These are phyloP conservation scores for Pneumocystis carinii DNA, from an alignment of 1,139 yeast genomes.

Conservation along the genomic window DNA sequence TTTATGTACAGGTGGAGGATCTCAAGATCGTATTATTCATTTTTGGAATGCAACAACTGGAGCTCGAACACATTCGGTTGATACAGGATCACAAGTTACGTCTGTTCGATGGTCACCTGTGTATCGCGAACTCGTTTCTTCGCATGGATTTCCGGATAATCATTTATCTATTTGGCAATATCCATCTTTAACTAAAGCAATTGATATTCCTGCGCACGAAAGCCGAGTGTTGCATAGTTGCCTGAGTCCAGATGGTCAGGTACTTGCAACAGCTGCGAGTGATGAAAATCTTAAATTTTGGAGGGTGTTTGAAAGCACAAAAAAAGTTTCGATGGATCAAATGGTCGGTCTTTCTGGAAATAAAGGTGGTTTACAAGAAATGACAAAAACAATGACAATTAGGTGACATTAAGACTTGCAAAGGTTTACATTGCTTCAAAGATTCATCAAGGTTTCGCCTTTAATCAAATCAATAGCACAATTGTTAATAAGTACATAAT, in stretches of 20 bases:
- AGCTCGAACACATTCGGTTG: conserved; percentile 67
- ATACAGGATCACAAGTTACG: conserved; percentile 87
- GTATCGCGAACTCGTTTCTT: conserved; percentile 75
- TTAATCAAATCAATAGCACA: too few relatives aligned
- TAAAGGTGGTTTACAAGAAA: neutral
- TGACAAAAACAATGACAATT: conserved; percentile 1
- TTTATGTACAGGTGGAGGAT: conserved; percentile 93
- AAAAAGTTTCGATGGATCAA: conserved; percentile 16
- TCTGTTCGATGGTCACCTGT: conserved; percentile 80
- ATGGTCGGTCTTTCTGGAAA: conserved; percentile 6
- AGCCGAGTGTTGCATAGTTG: conserved; percentile 73
- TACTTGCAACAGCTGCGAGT: conserved; percentile 88
- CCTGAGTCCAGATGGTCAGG: conserved; percentile 76
- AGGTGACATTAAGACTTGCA: neutral
- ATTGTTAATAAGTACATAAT: too few relatives aligned
- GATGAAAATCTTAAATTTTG: conserved; percentile 95
- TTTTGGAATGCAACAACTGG: conserved; percentile 96
- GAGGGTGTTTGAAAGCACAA: conserved; percentile 61
- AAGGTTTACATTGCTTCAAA: too few relatives aligned
- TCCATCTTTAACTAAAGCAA: conserved; percentile 66
- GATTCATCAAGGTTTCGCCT: too few relatives aligned
- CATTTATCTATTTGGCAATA: conserved; percentile 71
- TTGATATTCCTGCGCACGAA: conserved; percentile 84
- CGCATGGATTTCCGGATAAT: conserved; percentile 89
- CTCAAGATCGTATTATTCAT: conserved; percentile 75